Evolutionary conservation across 176 grass and related monocot species (phyloP), one percentile per base, ranked within the genome.

Genomic region (Carex pumila): DNA sequence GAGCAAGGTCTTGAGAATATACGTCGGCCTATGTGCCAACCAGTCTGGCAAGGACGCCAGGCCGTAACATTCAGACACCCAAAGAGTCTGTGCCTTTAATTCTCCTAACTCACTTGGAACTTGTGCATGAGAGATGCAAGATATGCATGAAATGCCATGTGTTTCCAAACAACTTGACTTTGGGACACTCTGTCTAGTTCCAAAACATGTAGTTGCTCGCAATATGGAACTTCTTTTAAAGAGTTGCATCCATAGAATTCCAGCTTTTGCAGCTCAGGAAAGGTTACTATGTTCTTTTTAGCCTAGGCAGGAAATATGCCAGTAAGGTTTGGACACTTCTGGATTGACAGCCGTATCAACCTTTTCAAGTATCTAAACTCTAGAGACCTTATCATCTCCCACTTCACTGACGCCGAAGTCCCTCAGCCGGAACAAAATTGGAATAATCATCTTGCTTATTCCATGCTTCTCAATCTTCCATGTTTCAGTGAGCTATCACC

Each of bases 401-500:
- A 25, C 25, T 25, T 25, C 25, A 25, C 25, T 25, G 25, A 25
- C 25, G 25, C 25, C 25, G 0, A 25, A 25, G 25, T 25, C 96
- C 91, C 93, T 95, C 8, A 91, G 96, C 85, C 83, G 90, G 82
- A 95, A 99, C 77, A 67, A 85, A 81, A 99, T 92, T 0, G 96
- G 93, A 62, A 99, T 82, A 67, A 91, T 80, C 93, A 95, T 95
- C 82, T 76, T 91, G 43, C 83, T 89, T 80, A 93, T 87, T 74
- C 96, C 96, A 55, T 99, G 89, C 86, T 99, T 95, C 22, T 90
- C 89, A 61, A 99, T 86, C 75, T 81, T 90, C 47, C 85, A 66
- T 19, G 47, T 86, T 39, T 93, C 57, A 0, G 91, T 90, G 83
- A 99, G 96, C 87, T 36, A 36, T 95, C 93, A 6, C 93, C 93